Percentiles rank a stretch among this genome's conserved stretches.
phyloP scores from a whole-genome alignment of 129 eudicot species.

The Tanacetum coccineum region DNA sequence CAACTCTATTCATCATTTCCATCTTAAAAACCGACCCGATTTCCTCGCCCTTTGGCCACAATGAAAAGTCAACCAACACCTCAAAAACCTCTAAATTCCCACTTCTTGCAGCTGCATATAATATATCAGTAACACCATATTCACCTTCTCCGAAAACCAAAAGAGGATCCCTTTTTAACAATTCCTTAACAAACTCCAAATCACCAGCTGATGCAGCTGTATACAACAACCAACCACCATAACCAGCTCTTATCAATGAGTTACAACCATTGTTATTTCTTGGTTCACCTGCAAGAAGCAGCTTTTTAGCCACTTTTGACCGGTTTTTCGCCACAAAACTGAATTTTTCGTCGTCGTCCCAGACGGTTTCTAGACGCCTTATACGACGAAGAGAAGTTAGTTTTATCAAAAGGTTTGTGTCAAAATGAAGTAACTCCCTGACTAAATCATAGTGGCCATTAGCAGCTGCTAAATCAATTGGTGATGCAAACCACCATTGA shows the following conservation, averaged over 20 bases:
- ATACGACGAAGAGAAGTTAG: conserved; percentile 78
- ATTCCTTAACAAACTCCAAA: conserved; percentile 56
- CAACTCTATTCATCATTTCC: conserved; percentile 74
- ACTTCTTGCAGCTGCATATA: conserved; percentile 90
- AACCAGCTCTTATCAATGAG: conserved; percentile 75
- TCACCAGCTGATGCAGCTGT: conserved; percentile 98
- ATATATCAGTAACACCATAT: conserved; percentile 77
- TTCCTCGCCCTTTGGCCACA: conserved; percentile 32
- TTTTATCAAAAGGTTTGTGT: conserved; percentile 75
- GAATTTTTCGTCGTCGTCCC: conserved; percentile 73
- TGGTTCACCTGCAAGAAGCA: conserved; percentile 57
- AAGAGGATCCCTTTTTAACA: conserved; percentile 56
- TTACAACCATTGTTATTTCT: conserved; percentile 48
- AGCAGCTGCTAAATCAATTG: conserved; percentile 89
- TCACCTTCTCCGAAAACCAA: conserved; percentile 87
- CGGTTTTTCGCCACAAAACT: conserved; percentile 55
- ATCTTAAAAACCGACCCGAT: conserved; percentile 38
- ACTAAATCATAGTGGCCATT: conserved; percentile 85
- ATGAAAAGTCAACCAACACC: conserved; percentile 50
- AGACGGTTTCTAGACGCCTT: conserved; percentile 76
- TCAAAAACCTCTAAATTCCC: conserved; percentile 65
- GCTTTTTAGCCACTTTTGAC: conserved; percentile 60
- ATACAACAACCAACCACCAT: conserved; percentile 95
- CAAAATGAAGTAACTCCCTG: conserved; percentile 70
- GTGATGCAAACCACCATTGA: conserved; percentile 96